These are phyloP conservation scores for Dothideomycetes sp. DNA, from an alignment of 2,329 filamentous ascomycete genomes.

Conservation along the genomic window DNA sequence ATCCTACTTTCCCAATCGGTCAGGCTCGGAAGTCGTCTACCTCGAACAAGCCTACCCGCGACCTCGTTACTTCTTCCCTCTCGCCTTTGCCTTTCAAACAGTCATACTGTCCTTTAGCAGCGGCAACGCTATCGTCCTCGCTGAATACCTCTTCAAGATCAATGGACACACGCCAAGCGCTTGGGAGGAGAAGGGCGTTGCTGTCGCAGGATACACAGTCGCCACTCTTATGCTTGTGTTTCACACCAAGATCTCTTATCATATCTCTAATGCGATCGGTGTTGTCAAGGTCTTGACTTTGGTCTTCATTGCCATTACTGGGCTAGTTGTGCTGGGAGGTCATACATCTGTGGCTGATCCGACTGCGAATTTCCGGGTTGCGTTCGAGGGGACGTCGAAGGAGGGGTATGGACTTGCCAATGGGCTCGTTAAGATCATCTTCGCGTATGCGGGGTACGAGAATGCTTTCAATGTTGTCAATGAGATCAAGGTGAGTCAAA, in stretches of 20 bases:
- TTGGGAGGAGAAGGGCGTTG: conserved; percentile 60
- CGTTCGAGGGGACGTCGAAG: conserved; percentile 39
- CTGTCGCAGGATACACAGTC: conserved; percentile 51
- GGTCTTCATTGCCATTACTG: conserved; percentile 41
- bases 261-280: conserved; percentile 46
- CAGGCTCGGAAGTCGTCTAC: conserved; percentile 56
- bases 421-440: conserved; percentile 43
- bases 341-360: conserved; percentile 41
- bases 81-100: conserved; percentile 52
- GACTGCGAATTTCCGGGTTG: conserved; percentile 41
- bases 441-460: conserved; percentile 42
- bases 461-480: conserved; percentile 54
- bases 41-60: conserved; percentile 57
- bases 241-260: conserved; percentile 47
- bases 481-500: conserved; percentile 38
- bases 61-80: conserved; percentile 53
- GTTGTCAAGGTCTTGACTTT: conserved; percentile 50
- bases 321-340: conserved; percentile 51
- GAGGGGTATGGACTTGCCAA: conserved; percentile 43
- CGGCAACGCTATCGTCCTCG: conserved; percentile 54
- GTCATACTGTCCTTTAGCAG: conserved; percentile 56
- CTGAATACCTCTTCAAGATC: conserved; percentile 52
- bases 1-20: conserved; percentile 55
- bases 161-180: conserved; percentile 37
- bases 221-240: conserved; percentile 43